Evolutionary conservation across 768 basidiomycete genomes (phyloP).

Genomic region (Russula compacta): DNA sequence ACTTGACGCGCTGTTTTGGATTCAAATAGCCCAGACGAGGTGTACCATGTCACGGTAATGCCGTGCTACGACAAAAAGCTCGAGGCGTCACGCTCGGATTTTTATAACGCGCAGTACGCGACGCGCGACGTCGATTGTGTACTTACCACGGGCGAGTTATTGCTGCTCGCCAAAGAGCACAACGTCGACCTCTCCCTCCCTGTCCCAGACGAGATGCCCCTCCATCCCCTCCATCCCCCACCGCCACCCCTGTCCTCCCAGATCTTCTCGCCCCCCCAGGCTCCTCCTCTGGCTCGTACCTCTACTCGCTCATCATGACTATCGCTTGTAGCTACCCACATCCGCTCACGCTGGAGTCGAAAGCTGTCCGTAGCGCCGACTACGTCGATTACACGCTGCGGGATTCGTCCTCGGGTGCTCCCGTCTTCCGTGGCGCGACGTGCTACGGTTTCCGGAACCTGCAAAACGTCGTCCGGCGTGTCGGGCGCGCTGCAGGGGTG

Average conservation of each 20-base stretch:
- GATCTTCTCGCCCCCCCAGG: slow-evolving; percentile 74
- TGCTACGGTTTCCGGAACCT: slow-evolving; percentile 97
- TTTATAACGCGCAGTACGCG: slow-evolving; percentile 70
- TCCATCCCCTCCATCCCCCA: neutral
- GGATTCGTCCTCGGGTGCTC: slow-evolving; percentile 45
- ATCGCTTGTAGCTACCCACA: slow-evolving; percentile 35
- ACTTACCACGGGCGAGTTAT: slow-evolving; percentile 91
- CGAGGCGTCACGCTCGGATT: slow-evolving; percentile 92
- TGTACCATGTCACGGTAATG: slow-evolving; percentile 98
- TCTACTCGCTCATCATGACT: slow-evolving; percentile 65
- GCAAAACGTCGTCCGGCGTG: slow-evolving; percentile 79
- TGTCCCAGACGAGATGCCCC: slow-evolving; percentile 38
- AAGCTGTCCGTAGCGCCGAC: slow-evolving; percentile 27
- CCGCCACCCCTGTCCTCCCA: slow-evolving; percentile 36
- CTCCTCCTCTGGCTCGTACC: slow-evolving; percentile 86
- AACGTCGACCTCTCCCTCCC: slow-evolving; percentile 63
- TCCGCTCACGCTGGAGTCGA: slow-evolving; percentile 24
- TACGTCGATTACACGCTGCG: slow-evolving; percentile 53
- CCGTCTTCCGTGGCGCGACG: slow-evolving; percentile 86
- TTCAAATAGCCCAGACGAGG: slow-evolving; percentile 57
- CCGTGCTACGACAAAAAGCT: slow-evolving; percentile 99
- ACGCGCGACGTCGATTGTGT: slow-evolving; percentile 97
- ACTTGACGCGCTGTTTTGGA: neutral
- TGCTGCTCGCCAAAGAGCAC: slow-evolving; percentile 73
- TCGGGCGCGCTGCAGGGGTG: slow-evolving; percentile 18